Percentiles rank a stretch among this genome's conserved stretches.
These are phyloP conservation scores for Paraglomus occultum DNA, from an alignment of 192 early-diverging fungal species.

Conservation along the genomic window DNA sequence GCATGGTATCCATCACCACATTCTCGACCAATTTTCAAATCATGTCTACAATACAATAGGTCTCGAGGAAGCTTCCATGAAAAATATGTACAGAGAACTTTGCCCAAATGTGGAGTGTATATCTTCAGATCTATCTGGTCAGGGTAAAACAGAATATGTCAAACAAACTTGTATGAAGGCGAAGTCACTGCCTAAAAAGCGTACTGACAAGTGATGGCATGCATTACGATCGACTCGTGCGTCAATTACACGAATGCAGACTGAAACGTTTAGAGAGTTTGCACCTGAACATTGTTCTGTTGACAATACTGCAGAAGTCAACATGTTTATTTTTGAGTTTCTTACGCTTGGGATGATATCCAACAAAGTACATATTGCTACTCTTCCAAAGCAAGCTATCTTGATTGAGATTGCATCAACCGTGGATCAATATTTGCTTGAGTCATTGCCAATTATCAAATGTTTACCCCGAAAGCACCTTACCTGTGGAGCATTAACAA, in stretches of 20 bases:
- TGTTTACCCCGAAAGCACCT: conserved; percentile 6
- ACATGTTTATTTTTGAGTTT: conserved; percentile 31
- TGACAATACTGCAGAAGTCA: conserved; percentile 24
- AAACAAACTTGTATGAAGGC: background rate
- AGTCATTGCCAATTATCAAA: conserved; percentile 7
- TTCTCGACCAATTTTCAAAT: conserved; percentile 29
- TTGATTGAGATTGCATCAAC: conserved; percentile 31
- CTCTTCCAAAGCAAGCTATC: background rate
- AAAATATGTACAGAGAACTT: conserved; percentile 17
- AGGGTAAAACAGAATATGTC: conserved; percentile 32
- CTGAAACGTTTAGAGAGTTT: background rate
- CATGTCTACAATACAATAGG: conserved; percentile 21
- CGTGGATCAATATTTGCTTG: conserved; percentile 16
- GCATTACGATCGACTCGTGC: conserved; percentile 4
- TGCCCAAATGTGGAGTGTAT: conserved; percentile 26
- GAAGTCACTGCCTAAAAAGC: background rate
- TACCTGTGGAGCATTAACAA: conserved; percentile 27
- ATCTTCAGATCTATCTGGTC: conserved; percentile 27
- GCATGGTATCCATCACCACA: conserved; percentile 24
- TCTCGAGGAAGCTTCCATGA: conserved; percentile 16
- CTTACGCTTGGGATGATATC: conserved; percentile 7
- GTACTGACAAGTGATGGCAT: conserved; percentile 27
- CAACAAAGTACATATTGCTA: conserved; percentile 8
- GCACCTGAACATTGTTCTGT: background rate
- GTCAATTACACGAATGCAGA: background rate